Percentiles rank a stretch among this genome's conserved stretches.
Conservation (phyloP, 139 green algal species). For the Chlamydomonas sp. region DNA sequence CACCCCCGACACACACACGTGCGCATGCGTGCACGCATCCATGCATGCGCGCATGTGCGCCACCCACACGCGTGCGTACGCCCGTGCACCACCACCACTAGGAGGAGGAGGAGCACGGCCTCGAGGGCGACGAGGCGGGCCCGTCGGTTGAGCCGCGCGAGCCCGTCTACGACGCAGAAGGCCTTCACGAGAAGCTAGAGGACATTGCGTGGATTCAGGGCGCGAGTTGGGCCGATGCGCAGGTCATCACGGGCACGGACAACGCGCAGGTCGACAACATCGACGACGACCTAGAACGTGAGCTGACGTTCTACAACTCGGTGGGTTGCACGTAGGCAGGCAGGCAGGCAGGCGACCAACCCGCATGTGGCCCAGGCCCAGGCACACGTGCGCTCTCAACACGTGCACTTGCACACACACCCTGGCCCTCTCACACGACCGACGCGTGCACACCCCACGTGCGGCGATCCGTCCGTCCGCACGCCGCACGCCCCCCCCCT, state of each 20-base stretch:
- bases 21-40: background rate
- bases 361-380: too few relatives aligned
- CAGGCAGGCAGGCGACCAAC: too few relatives aligned
- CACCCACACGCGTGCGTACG: background rate
- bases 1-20: background rate
- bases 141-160: conserved; percentile 17
- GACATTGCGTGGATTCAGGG: conserved; percentile 75
- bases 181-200: conserved; percentile 80
- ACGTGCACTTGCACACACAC: too few relatives aligned
- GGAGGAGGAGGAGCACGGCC: conserved; percentile 17
- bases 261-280: conserved; percentile 40
- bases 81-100: too few relatives aligned
- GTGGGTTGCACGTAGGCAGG: conserved; percentile 13
- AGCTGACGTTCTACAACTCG: conserved; percentile 93
- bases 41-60: background rate
- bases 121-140: conserved; percentile 14
- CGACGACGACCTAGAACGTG: conserved; percentile 84
- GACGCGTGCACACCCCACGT: too few relatives aligned
- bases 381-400: too few relatives aligned
- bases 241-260: conserved; percentile 33
- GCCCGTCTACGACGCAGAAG: conserved; percentile 76
- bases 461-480: too few relatives aligned
- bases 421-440: too few relatives aligned
- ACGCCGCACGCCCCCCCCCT: too few relatives aligned
- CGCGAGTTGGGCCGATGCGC: conserved; percentile 43